Conservation (phyloP, 495 filamentous ascomycete genomes). For the Rusavskia elegans region DNA sequence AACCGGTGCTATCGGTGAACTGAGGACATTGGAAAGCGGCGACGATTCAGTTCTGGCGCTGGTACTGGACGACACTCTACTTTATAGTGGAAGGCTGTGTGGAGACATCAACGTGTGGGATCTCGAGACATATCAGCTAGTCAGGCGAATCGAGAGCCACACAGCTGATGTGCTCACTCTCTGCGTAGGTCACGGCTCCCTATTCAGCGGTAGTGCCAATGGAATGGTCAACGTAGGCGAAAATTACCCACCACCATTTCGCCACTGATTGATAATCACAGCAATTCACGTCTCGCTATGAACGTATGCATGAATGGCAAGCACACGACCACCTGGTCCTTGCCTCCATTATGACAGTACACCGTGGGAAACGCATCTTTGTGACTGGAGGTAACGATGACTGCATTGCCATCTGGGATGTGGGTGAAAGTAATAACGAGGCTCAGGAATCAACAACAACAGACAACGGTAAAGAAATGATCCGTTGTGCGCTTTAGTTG, state of each 20-base stretch:
- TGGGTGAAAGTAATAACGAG: conserved; percentile 37
- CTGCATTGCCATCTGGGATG: conserved; percentile 74
- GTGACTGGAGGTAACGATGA: conserved; percentile 94
- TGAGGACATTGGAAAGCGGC: conserved; percentile 56
- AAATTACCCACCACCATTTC: background rate
- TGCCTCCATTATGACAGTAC: conserved; percentile 60
- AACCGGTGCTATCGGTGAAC: conserved; percentile 37
- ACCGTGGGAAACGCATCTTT: conserved; percentile 55
- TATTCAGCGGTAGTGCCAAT: conserved; percentile 70
- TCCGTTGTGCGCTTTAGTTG: background rate
- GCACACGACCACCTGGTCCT: conserved; percentile 77
- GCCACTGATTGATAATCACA: conserved; percentile 25
- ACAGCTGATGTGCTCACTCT: conserved; percentile 75
- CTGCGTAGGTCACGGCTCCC: conserved; percentile 61
- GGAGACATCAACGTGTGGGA: conserved; percentile 97
- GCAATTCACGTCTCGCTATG: conserved; percentile 80
- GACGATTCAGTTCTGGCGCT: conserved; percentile 72
- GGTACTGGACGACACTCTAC: conserved; percentile 67
- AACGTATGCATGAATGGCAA: conserved; percentile 66
- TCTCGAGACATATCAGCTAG: conserved; percentile 78
- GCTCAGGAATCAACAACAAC: conserved; percentile 31
- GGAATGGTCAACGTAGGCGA: conserved; percentile 63
- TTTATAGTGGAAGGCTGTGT: conserved; percentile 77
- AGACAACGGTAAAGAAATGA: conserved; percentile 35
- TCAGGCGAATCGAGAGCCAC: conserved; percentile 66